Conservation (phyloP, 2,329 filamentous ascomycete genomes). For the Aspergillus brasiliensis region DNA sequence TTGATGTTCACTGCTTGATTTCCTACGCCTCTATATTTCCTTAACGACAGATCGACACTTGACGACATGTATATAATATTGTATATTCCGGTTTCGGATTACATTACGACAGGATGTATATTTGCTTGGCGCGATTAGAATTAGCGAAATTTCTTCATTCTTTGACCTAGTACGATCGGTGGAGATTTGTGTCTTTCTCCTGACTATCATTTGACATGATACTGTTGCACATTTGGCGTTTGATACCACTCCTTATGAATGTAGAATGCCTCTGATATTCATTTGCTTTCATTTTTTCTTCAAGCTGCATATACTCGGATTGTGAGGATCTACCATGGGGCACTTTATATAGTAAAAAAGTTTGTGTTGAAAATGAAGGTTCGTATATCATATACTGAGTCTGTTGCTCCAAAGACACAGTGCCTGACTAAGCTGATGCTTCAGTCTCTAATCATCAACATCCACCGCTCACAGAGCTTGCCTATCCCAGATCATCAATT, state of each 20-base stretch:
- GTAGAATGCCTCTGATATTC: background rate
- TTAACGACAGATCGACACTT: conserved; percentile 6
- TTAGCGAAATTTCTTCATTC: background rate
- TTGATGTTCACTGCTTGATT: conserved; percentile 38
- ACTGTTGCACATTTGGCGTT: conserved; percentile 1
- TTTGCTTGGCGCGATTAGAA: background rate
- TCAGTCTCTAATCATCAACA: no score
- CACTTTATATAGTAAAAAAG: background rate
- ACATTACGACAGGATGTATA: background rate
- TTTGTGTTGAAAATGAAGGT: background rate
- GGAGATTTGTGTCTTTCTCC: background rate
- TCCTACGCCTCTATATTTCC: background rate
- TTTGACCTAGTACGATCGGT: background rate
- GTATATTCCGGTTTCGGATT: background rate
- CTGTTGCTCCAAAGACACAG: no score
- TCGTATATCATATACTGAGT: no score
- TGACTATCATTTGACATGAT: background rate
- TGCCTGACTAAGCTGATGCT: no score
- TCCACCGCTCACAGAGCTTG: no score
- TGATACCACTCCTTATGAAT: background rate
- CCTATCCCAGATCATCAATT: no score
- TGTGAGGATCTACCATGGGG: background rate
- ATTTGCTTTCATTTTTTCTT: background rate
- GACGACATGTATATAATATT: conserved; percentile 30
- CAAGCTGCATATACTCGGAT: background rate